Conservation (phyloP, 306 rosid genomes). For the Pyrus betulifolia region DNA sequence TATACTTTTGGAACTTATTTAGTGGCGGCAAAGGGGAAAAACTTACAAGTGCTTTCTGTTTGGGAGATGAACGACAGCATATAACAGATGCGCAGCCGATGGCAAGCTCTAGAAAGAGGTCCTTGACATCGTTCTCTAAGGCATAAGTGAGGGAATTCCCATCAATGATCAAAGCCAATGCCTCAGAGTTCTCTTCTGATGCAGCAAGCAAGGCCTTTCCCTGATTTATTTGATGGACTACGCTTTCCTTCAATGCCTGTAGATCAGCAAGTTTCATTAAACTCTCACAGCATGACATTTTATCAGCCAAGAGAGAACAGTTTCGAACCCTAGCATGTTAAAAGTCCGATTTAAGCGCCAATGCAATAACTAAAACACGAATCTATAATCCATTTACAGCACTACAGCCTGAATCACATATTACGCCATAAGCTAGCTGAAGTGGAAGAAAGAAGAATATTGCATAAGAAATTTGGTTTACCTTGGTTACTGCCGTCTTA, state of each 20-base stretch:
- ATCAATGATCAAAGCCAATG: conserved; percentile 90
- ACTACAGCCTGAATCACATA: neutral
- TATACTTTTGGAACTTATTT: neutral
- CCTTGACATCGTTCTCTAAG: conserved; percentile 70
- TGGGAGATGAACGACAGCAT: conserved; percentile 98
- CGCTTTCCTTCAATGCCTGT: conserved; percentile 76
- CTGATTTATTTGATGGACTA: conserved; percentile 52
- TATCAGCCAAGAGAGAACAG: neutral
- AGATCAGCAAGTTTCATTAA: conserved; percentile 10
- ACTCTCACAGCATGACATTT: neutral
- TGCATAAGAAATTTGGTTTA: conserved; percentile 20
- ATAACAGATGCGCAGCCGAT: conserved; percentile 93
- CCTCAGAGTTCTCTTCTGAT: conserved; percentile 37
- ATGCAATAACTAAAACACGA: neutral
- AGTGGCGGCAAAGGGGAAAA: neutral
- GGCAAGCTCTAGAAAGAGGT: conserved; percentile 77
- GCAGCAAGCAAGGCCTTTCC: conserved; percentile 43
- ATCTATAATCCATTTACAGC: neutral
- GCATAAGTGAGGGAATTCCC: conserved; percentile 92
- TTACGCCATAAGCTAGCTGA: neutral
- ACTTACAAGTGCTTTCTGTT: conserved; percentile 93
- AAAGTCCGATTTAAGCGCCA: neutral
- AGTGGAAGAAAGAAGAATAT: neutral
- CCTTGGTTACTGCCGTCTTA: conserved; percentile 51
- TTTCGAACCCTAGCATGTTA: neutral